Base-by-base conservation (phyloP, 75 land plant species). In the Larix kaempferi region DNA sequence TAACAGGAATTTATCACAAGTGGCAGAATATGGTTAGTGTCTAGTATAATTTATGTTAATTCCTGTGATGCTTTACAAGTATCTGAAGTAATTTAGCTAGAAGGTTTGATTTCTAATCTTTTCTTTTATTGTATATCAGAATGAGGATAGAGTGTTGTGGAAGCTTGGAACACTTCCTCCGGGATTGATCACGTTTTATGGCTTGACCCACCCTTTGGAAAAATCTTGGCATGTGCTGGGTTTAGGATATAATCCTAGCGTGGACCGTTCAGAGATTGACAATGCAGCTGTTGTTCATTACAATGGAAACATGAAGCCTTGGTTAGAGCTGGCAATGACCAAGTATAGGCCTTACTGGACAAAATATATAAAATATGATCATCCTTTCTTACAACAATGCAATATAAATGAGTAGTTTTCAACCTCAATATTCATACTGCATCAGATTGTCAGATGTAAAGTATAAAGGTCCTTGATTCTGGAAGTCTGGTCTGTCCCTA, bases 1-100 rank as follows among this genome's bases (percentile, higher is more conserved):
- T 94, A 17, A 94, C 98, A 59, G 98, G 98, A 81, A 94, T 94
- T 60, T 94, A 94, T 76, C 98, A 94, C 83, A 92, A 85, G 90
- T 94, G 98, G 98, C 95, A 94, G 82, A 88, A 87, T 71, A 69
- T 94, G 95, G 97, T 94, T 25, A 80, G 88, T 74, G 33, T 79
- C 11, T 21, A 26, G 59, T 27, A 11, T 72, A 35, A 59, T 27
- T 19, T 21, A 57, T 75, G 23, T 44, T 62, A n/a, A 55, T 54
- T 54, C 33, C n/a, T 63, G 27, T 10, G 35, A 83, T 27, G 83
- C 80, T 39, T 56, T 81, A 33, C 67, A 78, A 49, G 78, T 85
- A 25, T 85, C 78, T 16, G 75, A 83, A 55, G 57, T 35, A 37
- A 59, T 73, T 80, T 26, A 58, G 72, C 61, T 87, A 78, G 22